Percentiles rank a stretch among this genome's conserved stretches.
phyloP scores from a whole-genome alignment of 192 early-diverging fungal species.

The Coemansia sp. region DNA sequence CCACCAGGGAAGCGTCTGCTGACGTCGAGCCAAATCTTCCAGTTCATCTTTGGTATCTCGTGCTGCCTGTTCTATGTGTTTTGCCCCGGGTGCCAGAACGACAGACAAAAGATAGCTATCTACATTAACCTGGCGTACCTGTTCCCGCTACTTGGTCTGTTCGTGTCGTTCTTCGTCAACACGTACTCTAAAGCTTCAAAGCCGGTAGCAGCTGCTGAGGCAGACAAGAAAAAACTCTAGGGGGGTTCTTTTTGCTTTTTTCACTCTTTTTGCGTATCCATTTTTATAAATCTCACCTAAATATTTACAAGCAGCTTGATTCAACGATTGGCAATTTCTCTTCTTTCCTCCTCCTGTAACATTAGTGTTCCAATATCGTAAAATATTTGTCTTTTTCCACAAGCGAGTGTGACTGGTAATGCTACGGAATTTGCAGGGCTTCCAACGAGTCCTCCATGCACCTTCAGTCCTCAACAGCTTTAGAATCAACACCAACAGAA shows the following conservation, averaged over 20 bases:
- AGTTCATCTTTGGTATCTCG: conserved; percentile 77
- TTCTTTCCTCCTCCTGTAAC: no score
- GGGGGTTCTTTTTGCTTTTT: not conserved
- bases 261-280: no score
- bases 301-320: no score
- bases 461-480: not conserved
- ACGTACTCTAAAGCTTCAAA: conserved; percentile 57
- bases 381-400: not conserved
- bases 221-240: conserved; percentile 1
- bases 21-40: conserved; percentile 82
- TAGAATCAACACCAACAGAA: not conserved
- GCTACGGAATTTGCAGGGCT: not conserved
- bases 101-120: conserved; percentile 64
- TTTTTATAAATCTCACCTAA: no score
- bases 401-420: not conserved
- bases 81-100: conserved; percentile 61
- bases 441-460: not conserved
- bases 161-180: conserved; percentile 74
- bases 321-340: no score
- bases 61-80: conserved; percentile 69
- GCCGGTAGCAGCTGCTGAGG: not conserved
- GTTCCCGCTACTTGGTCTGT: conserved; percentile 74
- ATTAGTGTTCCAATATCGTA: not conserved
- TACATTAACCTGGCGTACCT: conserved; percentile 73
- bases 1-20: conserved; percentile 80